Conservation (phyloP, 2,329 filamentous ascomycete genomes). For the Trichoderma atrobrunneum region DNA sequence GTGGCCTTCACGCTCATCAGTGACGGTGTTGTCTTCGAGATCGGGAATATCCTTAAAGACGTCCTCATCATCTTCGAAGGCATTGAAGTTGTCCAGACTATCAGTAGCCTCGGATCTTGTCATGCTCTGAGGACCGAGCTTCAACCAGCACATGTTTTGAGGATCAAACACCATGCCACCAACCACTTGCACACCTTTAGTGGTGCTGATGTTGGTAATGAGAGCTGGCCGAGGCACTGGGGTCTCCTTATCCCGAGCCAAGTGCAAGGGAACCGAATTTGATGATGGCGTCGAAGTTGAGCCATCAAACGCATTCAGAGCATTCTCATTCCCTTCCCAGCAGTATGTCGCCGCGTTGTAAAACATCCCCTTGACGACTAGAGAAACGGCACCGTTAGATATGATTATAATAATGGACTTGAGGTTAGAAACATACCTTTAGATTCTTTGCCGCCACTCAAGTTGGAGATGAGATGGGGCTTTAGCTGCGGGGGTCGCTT, state of each 20-base stretch:
- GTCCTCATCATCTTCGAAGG: conserved; percentile 83
- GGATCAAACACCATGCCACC: conserved; percentile 99
- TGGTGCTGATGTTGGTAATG: conserved; percentile 83
- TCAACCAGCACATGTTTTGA: conserved; percentile 96
- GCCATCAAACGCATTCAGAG: conserved; percentile 72
- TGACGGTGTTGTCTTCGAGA: conserved; percentile 66
- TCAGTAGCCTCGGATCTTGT: conserved; percentile 51
- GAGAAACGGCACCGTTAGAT: conserved; percentile 29
- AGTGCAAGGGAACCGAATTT: conserved; percentile 35
- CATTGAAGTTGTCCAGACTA: conserved; percentile 63
- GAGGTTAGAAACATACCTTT: conserved; percentile 61
- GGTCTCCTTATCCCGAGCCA: conserved; percentile 55
- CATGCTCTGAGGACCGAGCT: conserved; percentile 53
- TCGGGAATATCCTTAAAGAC: conserved; percentile 95
- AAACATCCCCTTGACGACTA: conserved; percentile 90
- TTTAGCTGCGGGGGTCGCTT: conserved; percentile 64
- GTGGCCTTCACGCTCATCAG: conserved; percentile 50
- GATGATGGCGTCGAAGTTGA: conserved; percentile 55
- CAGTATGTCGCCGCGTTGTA: conserved; percentile 84
- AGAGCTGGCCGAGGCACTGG: conserved; percentile 68
- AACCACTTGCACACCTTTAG: conserved; percentile 86
- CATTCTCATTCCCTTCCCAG: conserved; percentile 97
- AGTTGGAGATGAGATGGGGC: conserved; percentile 84
- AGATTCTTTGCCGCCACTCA: conserved; percentile 69
- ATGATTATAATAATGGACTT: neutral